Conservation (phyloP, 1,284 basidiomycete genomes). For the Pholiota adiposa region DNA sequence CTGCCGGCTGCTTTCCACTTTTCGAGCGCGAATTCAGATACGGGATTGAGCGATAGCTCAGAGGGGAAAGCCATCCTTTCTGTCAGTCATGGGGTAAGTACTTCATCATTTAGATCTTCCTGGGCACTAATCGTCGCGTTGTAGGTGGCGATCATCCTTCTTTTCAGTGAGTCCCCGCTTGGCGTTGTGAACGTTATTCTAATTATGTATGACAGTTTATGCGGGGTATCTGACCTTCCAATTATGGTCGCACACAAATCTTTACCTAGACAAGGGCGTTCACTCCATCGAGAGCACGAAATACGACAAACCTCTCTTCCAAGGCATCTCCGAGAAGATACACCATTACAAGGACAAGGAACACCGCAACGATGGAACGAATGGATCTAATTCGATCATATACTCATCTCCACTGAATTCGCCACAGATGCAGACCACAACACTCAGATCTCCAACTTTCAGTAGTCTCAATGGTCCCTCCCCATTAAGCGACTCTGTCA, state of each 20-base stretch:
- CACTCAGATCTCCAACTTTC: background rate
- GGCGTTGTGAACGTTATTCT: background rate
- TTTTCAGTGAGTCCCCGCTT: slow-evolving; percentile 61
- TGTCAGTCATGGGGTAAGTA: slow-evolving; percentile 77
- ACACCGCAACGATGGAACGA: background rate
- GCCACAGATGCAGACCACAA: background rate
- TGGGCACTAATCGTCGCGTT: background rate
- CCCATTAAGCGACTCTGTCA: background rate
- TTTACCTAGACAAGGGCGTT: slow-evolving; percentile 62
- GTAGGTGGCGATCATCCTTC: slow-evolving; percentile 77
- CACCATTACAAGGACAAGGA: slow-evolving; percentile 7
- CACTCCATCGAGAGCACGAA: slow-evolving; percentile 44
- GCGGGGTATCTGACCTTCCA: slow-evolving; percentile 81
- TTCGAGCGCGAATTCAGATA: slow-evolving; percentile 20
- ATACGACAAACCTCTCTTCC: slow-evolving; percentile 33
- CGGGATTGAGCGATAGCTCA: background rate
- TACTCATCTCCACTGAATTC: background rate
- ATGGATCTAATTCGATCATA: background rate
- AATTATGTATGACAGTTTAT: slow-evolving; percentile 54
- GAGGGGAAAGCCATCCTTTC: slow-evolving; percentile 60
- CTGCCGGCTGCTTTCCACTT: slow-evolving; percentile 75
- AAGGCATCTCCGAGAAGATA: slow-evolving; percentile 7
- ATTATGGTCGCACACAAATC: slow-evolving; percentile 79
- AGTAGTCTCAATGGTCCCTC: background rate
- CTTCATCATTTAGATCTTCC: slow-evolving; percentile 16